phyloP scores from a whole-genome alignment of 2,329 filamentous ascomycete genomes.

The Penicillium sclerotiorum region DNA sequence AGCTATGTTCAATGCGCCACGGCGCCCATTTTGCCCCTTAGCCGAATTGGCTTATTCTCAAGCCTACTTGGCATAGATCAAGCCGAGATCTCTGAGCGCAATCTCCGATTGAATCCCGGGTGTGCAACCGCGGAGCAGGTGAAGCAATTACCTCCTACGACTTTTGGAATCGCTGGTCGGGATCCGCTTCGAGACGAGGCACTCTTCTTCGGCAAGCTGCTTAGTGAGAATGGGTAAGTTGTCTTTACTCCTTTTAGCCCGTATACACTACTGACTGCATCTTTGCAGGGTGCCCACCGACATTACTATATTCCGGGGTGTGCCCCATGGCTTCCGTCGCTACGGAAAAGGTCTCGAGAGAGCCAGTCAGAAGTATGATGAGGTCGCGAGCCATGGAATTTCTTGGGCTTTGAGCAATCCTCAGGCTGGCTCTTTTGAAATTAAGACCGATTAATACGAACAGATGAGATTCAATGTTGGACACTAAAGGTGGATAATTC shows the following conservation, averaged over 20 bases:
- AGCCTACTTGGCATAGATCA: slow-evolving; percentile 27
- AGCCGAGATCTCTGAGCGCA: slow-evolving; percentile 24
- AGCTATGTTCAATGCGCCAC: slow-evolving; percentile 51
- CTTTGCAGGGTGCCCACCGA: slow-evolving; percentile 51
- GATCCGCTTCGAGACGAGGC: slow-evolving; percentile 56
- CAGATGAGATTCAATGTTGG: too few relatives aligned
- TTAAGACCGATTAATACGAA: slow-evolving; percentile 19
- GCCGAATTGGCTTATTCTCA: slow-evolving; percentile 38
- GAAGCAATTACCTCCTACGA: slow-evolving; percentile 47
- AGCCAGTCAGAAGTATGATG: slow-evolving; percentile 33
- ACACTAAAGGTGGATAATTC: too few relatives aligned
- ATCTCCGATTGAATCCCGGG: slow-evolving; percentile 47
- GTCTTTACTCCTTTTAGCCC: neutral
- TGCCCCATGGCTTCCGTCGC: slow-evolving; percentile 56
- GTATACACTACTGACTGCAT: neutral
- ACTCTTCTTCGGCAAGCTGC: slow-evolving; percentile 48
- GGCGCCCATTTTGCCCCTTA: slow-evolving; percentile 54
- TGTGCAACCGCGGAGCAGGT: slow-evolving; percentile 36
- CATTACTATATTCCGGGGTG: slow-evolving; percentile 53
- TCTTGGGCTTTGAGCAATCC: slow-evolving; percentile 31
- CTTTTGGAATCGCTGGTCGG: slow-evolving; percentile 49
- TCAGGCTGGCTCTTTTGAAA: slow-evolving; percentile 19
- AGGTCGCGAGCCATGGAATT: slow-evolving; percentile 33
- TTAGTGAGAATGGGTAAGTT: slow-evolving; percentile 49
- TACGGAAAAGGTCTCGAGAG: slow-evolving; percentile 28